Percentiles rank a stretch among this genome's conserved stretches.
These are phyloP conservation scores for Exophiala viscosa DNA, from an alignment of 2,329 filamentous ascomycete genomes.

Conservation along the genomic window DNA sequence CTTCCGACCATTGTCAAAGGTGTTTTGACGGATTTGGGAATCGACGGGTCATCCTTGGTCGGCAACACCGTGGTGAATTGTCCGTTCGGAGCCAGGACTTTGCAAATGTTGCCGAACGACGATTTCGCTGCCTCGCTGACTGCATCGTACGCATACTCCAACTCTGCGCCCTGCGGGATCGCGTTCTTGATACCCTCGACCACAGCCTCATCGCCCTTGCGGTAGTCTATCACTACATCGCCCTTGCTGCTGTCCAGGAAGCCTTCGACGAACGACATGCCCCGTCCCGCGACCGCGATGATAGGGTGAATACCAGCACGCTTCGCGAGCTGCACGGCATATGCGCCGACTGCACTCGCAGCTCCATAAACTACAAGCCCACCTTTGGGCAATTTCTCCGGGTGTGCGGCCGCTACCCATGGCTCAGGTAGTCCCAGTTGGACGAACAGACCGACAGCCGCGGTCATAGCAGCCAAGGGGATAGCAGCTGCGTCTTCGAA, in stretches of 20 bases:
- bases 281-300: conserved; percentile 56
- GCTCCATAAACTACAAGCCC: conserved; percentile 54
- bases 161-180: conserved; percentile 36
- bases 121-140: conserved; percentile 51
- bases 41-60: conserved; percentile 3
- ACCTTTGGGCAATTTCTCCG: neutral
- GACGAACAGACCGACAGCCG: conserved; percentile 14
- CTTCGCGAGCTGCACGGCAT: conserved; percentile 55
- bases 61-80: conserved; percentile 10
- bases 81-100: conserved; percentile 37
- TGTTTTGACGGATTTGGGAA: conserved; percentile 1
- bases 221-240: conserved; percentile 60
- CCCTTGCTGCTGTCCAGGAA: conserved; percentile 54
- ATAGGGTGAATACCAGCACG: conserved; percentile 58
- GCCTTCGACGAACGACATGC: conserved; percentile 48
- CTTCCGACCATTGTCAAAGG: conserved; percentile 5
- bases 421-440: conserved; percentile 17
- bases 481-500: conserved; percentile 46
- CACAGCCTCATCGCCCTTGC: conserved; percentile 50
- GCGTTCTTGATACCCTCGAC: conserved; percentile 46
- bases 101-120: conserved; percentile 43
- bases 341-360: conserved; percentile 56
- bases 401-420: conserved; percentile 2
- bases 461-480: conserved; percentile 20
- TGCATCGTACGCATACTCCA: conserved; percentile 56